These are phyloP conservation scores for Schoenoplectus triqueter DNA, from an alignment of 202 grass and related monocot genomes.

Conservation along the genomic window DNA sequence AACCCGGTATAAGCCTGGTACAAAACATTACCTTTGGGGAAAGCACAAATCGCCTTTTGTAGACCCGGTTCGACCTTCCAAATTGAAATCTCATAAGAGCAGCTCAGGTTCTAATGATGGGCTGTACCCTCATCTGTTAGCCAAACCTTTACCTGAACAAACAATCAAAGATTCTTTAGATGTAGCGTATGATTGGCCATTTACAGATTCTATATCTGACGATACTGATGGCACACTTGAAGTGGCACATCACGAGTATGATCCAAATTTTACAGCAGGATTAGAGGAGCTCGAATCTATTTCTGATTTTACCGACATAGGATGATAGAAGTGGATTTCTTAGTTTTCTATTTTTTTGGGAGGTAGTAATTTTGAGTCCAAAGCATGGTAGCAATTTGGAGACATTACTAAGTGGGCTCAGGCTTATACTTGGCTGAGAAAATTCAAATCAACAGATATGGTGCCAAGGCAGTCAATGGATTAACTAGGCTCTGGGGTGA, in stretches of 20 bases:
- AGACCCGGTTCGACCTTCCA: constrained; percentile 63
- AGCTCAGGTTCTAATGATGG: constrained; percentile 53
- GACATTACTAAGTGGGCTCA: neutral
- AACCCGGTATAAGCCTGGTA: constrained; percentile 52
- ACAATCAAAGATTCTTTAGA: constrained; percentile 40
- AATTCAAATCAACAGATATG: constrained; percentile 8
- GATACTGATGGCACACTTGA: constrained; percentile 49
- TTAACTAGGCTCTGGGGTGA: neutral
- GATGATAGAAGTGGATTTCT: constrained; percentile 51
- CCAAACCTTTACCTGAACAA: constrained; percentile 43
- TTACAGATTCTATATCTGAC: constrained; percentile 56
- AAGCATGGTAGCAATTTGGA: constrained; percentile 20
- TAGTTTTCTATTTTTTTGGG: constrained; percentile 29
- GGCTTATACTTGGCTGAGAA: neutral
- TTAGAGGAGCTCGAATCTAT: constrained; percentile 79
- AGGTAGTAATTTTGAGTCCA: constrained; percentile 1
- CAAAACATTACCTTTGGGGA: constrained; percentile 56
- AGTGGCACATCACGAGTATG: constrained; percentile 48
- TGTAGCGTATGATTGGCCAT: constrained; percentile 42
- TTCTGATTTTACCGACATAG: constrained; percentile 80
- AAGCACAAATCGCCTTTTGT: constrained; percentile 69
- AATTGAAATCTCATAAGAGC: constrained; percentile 68
- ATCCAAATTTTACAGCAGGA: constrained; percentile 51
- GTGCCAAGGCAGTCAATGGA: constrained; percentile 1
- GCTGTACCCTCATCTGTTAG: neutral